These are phyloP conservation scores for Colletotrichum godetiae DNA, from an alignment of 2,329 filamentous ascomycete genomes.

Conservation along the genomic window DNA sequence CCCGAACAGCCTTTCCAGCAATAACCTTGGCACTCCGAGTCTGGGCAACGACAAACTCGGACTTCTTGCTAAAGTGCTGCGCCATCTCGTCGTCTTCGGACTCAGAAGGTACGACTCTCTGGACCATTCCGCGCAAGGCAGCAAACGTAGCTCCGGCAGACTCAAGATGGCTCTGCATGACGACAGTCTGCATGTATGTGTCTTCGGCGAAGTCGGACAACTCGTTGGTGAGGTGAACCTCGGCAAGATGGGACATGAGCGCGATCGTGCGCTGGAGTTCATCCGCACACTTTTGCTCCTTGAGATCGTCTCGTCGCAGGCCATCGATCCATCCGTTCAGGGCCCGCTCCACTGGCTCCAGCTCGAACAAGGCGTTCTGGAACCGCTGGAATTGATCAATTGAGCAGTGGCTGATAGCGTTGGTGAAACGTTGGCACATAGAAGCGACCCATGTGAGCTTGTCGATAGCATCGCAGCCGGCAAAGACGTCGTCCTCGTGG, in stretches of 20 bases:
- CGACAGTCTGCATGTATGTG: conserved; percentile 78
- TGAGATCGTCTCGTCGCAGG: conserved; percentile 84
- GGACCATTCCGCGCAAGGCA: conserved; percentile 73
- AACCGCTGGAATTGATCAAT: conserved; percentile 82
- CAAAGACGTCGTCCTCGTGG: conserved; percentile 82
- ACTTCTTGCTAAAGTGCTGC: conserved; percentile 75
- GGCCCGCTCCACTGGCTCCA: conserved; percentile 91
- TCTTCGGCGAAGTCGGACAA: conserved; percentile 82
- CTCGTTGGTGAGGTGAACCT: conserved; percentile 79
- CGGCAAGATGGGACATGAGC: conserved; percentile 86
- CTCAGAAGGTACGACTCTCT: conserved; percentile 67
- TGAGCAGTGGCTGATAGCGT: conserved; percentile 82
- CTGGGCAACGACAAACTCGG: conserved; percentile 78
- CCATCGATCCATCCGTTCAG: conserved; percentile 90
- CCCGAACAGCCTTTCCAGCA: conserved; percentile 80
- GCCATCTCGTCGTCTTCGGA: conserved; percentile 74
- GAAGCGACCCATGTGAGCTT: conserved; percentile 86
- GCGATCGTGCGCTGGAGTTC: conserved; percentile 88
- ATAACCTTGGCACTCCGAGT: conserved; percentile 87
- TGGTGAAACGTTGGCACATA: conserved; percentile 87
- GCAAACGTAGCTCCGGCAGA: conserved; percentile 77
- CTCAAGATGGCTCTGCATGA: conserved; percentile 86
- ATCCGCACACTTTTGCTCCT: conserved; percentile 82
- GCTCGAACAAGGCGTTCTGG: conserved; percentile 83
- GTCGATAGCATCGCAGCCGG: conserved; percentile 83